Evolutionary conservation across 441 rosid genomes (phyloP), one percentile per base, ranked within the genome.

Genomic region (Daphne laureola): DNA sequence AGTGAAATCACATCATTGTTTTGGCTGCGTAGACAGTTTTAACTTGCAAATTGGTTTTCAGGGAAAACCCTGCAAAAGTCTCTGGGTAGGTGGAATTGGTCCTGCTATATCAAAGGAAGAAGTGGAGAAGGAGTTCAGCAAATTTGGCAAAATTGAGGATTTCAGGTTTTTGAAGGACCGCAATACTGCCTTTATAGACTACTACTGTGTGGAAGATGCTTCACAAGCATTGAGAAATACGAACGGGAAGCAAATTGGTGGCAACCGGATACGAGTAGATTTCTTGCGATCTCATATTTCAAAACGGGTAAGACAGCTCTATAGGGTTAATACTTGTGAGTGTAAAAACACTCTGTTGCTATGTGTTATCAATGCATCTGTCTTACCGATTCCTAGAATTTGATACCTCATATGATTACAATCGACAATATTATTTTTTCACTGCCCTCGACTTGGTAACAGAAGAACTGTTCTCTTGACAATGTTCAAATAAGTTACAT

Each of bases 1-100:
- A 7, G 11, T 31, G 38, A 31, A 31, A 5, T 31, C 1, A 31
- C 11, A 11, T 31, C 11, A 9, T 9, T 31, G 1, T 31, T 9
- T 31, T 31, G 38, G 38, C 38, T 21, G 25, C 25, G 7, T 31
- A 5, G 36, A 31, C 38, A 31, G 38, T 31, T 1, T 7, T 31
- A 31, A 31, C 38, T 31, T 31, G 38, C 38, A 31, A 31, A 31
- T 6, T 31, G 8, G 8, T 9, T 31, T 12, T 14, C 79, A 90
- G 97, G 92, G 93, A 59, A 86, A 71, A 61, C 86, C 95, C 55
- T 71, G 71, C 54, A 86, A 80, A 68, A 71, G 78, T 50, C 73
- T 86, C n/a, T 86, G 95, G 95, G 83, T 90, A 43, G 95, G 97
- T 68, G 97, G 95, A 62, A 76, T 86, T 60, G 69, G 86, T 73